Base-by-base conservation (phyloP, 2,329 filamentous ascomycete genomes). In the Penicillium sp. region DNA sequence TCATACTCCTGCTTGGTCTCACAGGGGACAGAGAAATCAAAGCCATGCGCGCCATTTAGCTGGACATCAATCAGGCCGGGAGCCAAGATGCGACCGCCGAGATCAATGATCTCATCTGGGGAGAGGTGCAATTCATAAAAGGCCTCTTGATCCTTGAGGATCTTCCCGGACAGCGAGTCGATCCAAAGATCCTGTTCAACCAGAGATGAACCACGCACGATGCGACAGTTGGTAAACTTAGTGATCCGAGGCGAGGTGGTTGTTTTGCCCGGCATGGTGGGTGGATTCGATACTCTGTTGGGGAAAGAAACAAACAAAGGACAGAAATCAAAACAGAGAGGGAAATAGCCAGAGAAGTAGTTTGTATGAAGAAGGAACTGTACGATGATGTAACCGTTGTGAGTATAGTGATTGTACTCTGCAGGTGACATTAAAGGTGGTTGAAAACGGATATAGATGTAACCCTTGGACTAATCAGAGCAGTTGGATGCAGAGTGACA, bases 1-100 rank as follows among this genome's bases (percentile, higher is more conserved):
- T 84, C 84, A 68, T 96, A 96, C 51, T 83, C 80, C 29, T 80
- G 76, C 75, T 84, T 85, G 67, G 89, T 85, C 16, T 87, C 74
- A 33, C 74, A 82, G n/a, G 90, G 85, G 10, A 91, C 80, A 1
- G 91, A 95, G 73, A 96, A 96, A 78, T 96, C 93, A 80, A 96
- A 96, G 55, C 92, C 92, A 68, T 92, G 93, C 10, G 90, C 92
- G 48, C 93, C 93, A 69, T 97, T 97, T 65, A 97, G 86, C 75
- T 97, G 93, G 52, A 89, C 89, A 64, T 97, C 93, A 66, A 97
- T 95, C 70, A 97, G 83, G 26, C 93, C 93, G 0, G 93, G 91
- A 0, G 90, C 86, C 21, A 97, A 73, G 63, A 96, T 93, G 66
- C 90, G 90, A 57, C 91, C 91, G 51, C 86, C 85, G 1, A 97